These are phyloP conservation scores for Pestalotiopsis sp. DNA, from an alignment of 2,329 filamentous ascomycete genomes.

Conservation along the genomic window DNA sequence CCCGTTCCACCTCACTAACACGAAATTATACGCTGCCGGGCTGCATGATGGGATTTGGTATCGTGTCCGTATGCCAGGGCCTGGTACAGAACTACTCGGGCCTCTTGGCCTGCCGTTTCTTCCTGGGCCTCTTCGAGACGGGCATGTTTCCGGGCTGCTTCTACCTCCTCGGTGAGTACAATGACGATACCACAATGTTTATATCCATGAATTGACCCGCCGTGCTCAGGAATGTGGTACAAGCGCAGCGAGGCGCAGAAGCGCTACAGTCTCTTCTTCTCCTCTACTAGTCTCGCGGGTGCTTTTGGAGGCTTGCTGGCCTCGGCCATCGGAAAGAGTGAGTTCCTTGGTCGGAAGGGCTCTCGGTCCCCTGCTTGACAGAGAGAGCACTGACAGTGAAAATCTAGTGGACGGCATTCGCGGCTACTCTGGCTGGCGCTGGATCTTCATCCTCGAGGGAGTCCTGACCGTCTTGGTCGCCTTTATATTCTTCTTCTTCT, in stretches of 20 bases:
- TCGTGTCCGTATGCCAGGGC: conserved; percentile 76
- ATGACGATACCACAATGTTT: conserved; percentile 47
- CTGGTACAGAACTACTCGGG: conserved; percentile 77
- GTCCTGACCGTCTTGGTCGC: conserved; percentile 40
- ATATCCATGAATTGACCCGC: conserved; percentile 36
- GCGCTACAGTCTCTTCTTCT: conserved; percentile 93
- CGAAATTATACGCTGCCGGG: conserved; percentile 55
- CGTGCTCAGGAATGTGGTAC: conserved; percentile 77
- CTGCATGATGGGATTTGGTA: conserved; percentile 85
- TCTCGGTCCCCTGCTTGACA: neutral
- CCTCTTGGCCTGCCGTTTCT: conserved; percentile 79
- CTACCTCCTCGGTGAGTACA: conserved; percentile 67
- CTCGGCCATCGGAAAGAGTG: conserved; percentile 79
- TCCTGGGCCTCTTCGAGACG: conserved; percentile 76
- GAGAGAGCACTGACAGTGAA: conserved; percentile 14
- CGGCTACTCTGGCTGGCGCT: conserved; percentile 75
- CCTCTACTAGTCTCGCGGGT: conserved; percentile 75
- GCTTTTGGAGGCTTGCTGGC: conserved; percentile 88
- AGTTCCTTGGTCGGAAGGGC: conserved; percentile 13
- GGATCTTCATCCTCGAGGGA: conserved; percentile 54
- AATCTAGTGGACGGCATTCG: conserved; percentile 63
- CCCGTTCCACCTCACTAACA: conserved; percentile 3
- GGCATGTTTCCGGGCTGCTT: conserved; percentile 77
- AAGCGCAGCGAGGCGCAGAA: conserved; percentile 85
- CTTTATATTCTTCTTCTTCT: conserved; percentile 66